phyloP scores from a whole-genome alignment of 495 filamentous ascomycete species.

The Penicillium parvum region DNA sequence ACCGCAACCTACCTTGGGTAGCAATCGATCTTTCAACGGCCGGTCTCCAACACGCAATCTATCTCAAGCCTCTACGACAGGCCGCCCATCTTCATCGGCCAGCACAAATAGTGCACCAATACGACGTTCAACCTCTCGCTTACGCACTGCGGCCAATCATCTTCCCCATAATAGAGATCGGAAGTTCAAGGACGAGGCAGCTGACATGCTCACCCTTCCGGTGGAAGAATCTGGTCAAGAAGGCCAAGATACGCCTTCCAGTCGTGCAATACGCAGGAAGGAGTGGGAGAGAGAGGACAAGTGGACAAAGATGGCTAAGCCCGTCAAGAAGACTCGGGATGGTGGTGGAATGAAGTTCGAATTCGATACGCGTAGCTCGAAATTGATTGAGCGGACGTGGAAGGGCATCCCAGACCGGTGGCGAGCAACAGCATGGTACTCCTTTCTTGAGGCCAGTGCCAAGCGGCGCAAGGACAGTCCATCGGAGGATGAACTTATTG shows the following conservation, averaged over 20 bases:
- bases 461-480: conserved; percentile 54
- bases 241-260: conserved; percentile 44
- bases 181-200: conserved; percentile 75
- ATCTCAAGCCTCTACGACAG: conserved; percentile 25
- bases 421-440: conserved; percentile 90
- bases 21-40: conserved; percentile 47
- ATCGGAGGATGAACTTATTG: conserved; percentile 67
- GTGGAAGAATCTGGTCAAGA: conserved; percentile 60
- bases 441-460: conserved; percentile 85
- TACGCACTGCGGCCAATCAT: conserved; percentile 65
- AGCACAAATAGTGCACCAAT: conserved; percentile 39
- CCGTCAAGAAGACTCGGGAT: conserved; percentile 46
- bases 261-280: conserved; percentile 64
- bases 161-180: conserved; percentile 73
- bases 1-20: conserved; percentile 38
- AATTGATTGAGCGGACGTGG: conserved; percentile 88
- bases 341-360: conserved; percentile 87
- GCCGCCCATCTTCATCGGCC: conserved; percentile 43
- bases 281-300: conserved; percentile 87
- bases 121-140: conserved; percentile 38
- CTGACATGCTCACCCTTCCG: conserved; percentile 82
- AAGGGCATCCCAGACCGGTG: conserved; percentile 98
- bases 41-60: conserved; percentile 49
- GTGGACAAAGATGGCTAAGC: conserved; percentile 93
- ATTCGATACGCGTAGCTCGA: conserved; percentile 79